Evolutionary conservation across 257 asterid genomes (phyloP), one percentile per base, ranked within the genome.

Genomic region (Verbena officinalis): DNA sequence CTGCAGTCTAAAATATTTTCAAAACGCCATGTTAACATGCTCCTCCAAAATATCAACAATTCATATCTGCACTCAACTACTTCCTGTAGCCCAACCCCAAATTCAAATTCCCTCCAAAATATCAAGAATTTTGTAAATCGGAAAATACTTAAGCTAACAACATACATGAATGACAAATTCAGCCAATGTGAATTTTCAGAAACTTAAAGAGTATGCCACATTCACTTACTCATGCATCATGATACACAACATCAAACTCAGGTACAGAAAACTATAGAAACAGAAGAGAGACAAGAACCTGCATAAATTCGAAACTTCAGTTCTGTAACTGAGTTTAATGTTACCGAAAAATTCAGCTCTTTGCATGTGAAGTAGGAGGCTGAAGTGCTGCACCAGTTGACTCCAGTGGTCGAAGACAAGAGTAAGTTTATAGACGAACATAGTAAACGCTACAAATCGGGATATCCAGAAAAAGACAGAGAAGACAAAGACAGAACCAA

Each of bases 331-430:
- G 50, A 4, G 57, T 24, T n/a, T 36, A 36, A 33, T 21, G 20
- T 38, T 4, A 51, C 60, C 44, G 65, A 39, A 2, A 24, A 27
- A 44, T 40, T 56, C 33, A 55, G 33, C 34, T 54, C 34, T 65
- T 39, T 36, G 82, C 76, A 73, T 73, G 74, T 55, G 65, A 73
- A 45, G 56, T 51, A 9, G 52, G 44, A 67, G 30, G 20, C 55
- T 36, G 69, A 33, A 38, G 61, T 62, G 5, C 16, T 14, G 23
- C 38, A 50, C 49, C 64, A 55, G 17, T 62, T 34, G 71, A 11
- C 22, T 44, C 48, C 24, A 46, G 20, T 16, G 46, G 40, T 19
- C 44, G 43, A 72, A 45, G 62, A 3, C 66, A 7, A 1, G 44
- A 54, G 48, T 52, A 34, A 44, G 14, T 13, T 39, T 62, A 50